Base-by-base conservation (phyloP, 2,329 filamentous ascomycete species). In the Calonectria leucothoes region DNA sequence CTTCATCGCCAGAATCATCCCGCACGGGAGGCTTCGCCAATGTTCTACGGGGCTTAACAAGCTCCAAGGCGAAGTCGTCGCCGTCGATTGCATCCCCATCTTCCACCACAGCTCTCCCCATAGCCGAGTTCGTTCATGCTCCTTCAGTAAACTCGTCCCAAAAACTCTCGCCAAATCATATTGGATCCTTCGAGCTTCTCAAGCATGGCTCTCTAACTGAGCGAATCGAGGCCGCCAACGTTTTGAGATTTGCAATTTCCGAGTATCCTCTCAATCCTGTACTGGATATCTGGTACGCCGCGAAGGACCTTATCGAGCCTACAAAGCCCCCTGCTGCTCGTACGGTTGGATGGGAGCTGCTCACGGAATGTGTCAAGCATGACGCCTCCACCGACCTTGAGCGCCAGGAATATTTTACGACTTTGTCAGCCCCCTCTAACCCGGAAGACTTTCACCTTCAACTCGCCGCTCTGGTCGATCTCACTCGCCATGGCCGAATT, bases 381-480 rank as follows among this genome's bases (percentile, higher is more conserved):
- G 83, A 87, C 6, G 87, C 89, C 7, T 90, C 91, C 7, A 92
- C 91, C n/a, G 91, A 92, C 76, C 87, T 93, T 35, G 92, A 94
- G 82, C 89, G 93, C 61, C 88, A 89, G 75, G 91, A 92, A 75
- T 93, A 91, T 78, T 94, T 93, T 78, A 87, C 89, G 75, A 91
- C 91, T 0, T 85, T 94, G 39, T 89, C 91, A 15, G 87, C 87
- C 8, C 84, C 87, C 12, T 88, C 88, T 33, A 87, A 89, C 74
- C 86, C 89, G 1, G 90, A 93, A 45, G 92, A 94, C 80, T 93
- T 93, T 75, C 88, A 92, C 79, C 83, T 93, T 6, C 92, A 93
- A 81, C 88, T 94, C n/a, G 87, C 88, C 35, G 89, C 92, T 20
- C 85, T 94, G 25, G 87, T 90, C 35, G 90, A 92, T 68, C 84